These are phyloP conservation scores for Penicillium sp. DNA, from an alignment of 2,329 filamentous ascomycete species.

Conservation along the genomic window DNA sequence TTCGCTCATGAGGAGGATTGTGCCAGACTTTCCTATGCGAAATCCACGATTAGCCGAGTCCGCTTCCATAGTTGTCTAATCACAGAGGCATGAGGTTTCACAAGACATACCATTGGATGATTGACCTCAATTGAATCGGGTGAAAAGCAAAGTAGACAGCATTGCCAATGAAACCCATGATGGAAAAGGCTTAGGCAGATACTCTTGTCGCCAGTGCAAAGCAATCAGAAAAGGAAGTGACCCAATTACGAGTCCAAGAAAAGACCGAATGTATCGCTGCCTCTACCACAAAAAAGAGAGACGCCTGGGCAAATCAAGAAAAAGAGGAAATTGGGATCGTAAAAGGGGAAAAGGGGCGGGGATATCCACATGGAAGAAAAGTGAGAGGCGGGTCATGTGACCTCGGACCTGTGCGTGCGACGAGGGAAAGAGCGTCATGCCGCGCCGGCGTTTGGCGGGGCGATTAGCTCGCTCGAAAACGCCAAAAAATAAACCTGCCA, in stretches of 20 bases:
- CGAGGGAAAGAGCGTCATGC: slow-evolving; percentile 1
- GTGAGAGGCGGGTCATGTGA: slow-evolving; percentile 1
- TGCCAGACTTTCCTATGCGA: slow-evolving; percentile 84
- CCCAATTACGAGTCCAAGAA: slow-evolving; percentile 8
- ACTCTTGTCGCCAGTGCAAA: slow-evolving; percentile 2
- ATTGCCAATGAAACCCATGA: slow-evolving; percentile 42
- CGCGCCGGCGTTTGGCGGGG: slow-evolving; percentile 1
- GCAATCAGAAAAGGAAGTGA: slow-evolving; percentile 8
- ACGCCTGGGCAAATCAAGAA: not conserved
- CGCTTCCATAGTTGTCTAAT: slow-evolving; percentile 9
- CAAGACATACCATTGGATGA: slow-evolving; percentile 73
- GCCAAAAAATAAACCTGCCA: not conserved
- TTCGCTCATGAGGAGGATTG: slow-evolving; percentile 80
- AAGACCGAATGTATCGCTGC: slow-evolving; percentile 3
- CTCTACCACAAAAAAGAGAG: no score
- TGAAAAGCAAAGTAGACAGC: slow-evolving; percentile 68
- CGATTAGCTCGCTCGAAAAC: not conserved
- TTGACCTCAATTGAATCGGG: slow-evolving; percentile 69
- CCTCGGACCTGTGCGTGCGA: not conserved
- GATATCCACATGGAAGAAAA: not conserved
- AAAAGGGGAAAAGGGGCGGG: not conserved
- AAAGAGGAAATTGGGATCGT: not conserved
- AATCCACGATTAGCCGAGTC: slow-evolving; percentile 7
- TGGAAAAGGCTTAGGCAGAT: slow-evolving; percentile 14
- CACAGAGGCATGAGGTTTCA: not conserved